Evolutionary conservation across 176 grass and related monocot genomes (phyloP).

Genomic region (Otatea glauca): DNA sequence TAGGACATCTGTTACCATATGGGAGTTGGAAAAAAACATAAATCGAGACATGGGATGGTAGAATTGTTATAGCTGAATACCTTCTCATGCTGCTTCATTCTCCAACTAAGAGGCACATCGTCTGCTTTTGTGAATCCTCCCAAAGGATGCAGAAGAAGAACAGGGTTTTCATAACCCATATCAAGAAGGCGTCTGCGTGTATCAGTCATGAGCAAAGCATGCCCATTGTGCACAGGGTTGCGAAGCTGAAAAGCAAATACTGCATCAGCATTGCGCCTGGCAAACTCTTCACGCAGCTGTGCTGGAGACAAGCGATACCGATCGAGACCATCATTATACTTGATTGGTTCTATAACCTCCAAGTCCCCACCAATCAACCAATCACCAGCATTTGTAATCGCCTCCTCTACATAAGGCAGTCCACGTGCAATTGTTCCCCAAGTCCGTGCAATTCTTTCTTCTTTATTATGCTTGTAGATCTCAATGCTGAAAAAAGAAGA

Average conservation of each 20-base stretch:
- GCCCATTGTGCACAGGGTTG: slow-evolving; percentile 96
- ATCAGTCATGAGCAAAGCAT: slow-evolving; percentile 97
- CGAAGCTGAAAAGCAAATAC: slow-evolving; percentile 99
- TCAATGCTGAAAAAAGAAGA: slow-evolving; percentile 74
- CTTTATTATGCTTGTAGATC: slow-evolving; percentile 99
- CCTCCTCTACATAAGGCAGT: slow-evolving; percentile 85
- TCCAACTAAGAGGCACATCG: slow-evolving; percentile 90
- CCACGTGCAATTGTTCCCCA: slow-evolving; percentile 91
- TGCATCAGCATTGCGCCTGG: slow-evolving; percentile 85
- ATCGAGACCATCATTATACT: slow-evolving; percentile 96
- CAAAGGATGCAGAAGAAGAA: slow-evolving; percentile 96
- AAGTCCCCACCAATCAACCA: slow-evolving; percentile 98
- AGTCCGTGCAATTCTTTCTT: slow-evolving; percentile 97
- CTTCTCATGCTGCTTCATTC: slow-evolving; percentile 99
- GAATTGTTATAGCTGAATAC: slow-evolving; percentile 40
- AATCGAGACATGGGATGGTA: neutral
- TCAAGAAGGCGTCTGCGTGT: slow-evolving; percentile 80
- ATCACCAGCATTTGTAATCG: slow-evolving; percentile 85
- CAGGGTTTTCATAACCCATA: slow-evolving; percentile 93
- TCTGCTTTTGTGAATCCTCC: slow-evolving; percentile 97
- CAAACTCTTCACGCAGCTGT: slow-evolving; percentile 90
- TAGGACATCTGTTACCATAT: neutral
- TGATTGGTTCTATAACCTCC: slow-evolving; percentile 96
- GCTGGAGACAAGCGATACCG: slow-evolving; percentile 87
- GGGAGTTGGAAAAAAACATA: neutral